Percentiles rank a stretch among this genome's conserved stretches.
These are phyloP conservation scores for Eragrostis tef DNA, from an alignment of 202 grass and related monocot genomes.

Conservation along the genomic window DNA sequence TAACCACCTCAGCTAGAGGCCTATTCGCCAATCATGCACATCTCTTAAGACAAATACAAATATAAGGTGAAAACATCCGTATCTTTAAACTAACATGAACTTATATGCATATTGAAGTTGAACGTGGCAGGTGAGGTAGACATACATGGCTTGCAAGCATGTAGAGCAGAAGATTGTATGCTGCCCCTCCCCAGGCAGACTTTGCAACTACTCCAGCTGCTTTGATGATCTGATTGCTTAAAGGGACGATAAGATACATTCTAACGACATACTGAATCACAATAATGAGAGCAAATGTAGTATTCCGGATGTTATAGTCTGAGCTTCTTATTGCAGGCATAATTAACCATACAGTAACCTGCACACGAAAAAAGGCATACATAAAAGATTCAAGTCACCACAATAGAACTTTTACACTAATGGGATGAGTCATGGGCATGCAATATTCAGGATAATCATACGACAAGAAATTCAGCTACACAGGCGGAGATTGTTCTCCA, in stretches of 20 bases:
- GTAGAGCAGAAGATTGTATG: constrained; percentile 91
- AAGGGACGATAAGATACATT: constrained; percentile 77
- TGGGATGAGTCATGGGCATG: not conserved
- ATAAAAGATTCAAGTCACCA: constrained; percentile 25
- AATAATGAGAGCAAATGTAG: constrained; percentile 69
- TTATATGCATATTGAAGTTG: constrained; percentile 2
- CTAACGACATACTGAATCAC: constrained; percentile 77
- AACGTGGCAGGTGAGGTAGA: not conserved
- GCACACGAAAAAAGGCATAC: constrained; percentile 25
- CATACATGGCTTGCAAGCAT: constrained; percentile 97
- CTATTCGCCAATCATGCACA: too few species aligned
- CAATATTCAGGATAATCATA: not conserved
- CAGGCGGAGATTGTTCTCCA: not conserved
- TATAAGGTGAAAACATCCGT: constrained; percentile 11
- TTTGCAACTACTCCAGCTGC: constrained; percentile 85
- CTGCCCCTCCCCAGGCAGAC: constrained; percentile 88
- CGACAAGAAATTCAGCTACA: not conserved
- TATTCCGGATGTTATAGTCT: constrained; percentile 62
- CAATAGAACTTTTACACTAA: not conserved
- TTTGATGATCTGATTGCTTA: constrained; percentile 84
- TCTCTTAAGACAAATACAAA: not conserved
- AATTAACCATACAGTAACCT: constrained; percentile 75
- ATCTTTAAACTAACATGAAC: constrained; percentile 31
- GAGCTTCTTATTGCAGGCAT: constrained; percentile 65
- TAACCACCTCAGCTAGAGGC: too few species aligned